Evolutionary conservation across 306 rosid species (phyloP).

Genomic region (Glycine soja): DNA sequence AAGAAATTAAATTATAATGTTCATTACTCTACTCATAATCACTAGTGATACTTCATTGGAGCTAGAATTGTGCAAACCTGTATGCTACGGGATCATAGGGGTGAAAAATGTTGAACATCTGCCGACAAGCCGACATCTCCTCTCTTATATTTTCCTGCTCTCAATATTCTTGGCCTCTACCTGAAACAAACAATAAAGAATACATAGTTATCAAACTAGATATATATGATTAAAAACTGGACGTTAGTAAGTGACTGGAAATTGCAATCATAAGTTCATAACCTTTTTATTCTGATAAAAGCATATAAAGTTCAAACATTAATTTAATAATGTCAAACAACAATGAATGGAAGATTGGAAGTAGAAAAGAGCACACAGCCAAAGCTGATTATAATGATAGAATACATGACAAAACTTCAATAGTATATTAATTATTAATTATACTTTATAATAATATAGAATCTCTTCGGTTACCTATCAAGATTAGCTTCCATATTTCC

Average conservation of each 20-base stretch:
- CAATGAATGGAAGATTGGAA: conserved; percentile 6
- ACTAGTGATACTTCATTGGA: conserved; percentile 19
- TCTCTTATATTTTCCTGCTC: too few relatives aligned
- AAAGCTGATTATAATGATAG: too few relatives aligned
- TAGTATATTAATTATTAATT: neutral
- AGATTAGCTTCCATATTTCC: neutral
- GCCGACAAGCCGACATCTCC: too few relatives aligned
- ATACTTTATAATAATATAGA: neutral
- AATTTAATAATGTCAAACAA: conserved; percentile 8
- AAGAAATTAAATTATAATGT: conserved; percentile 21
- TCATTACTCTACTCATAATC: neutral
- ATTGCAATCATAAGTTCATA: neutral
- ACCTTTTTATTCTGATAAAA: neutral
- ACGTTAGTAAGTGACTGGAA: conserved; percentile 9
- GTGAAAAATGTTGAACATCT: too few relatives aligned
- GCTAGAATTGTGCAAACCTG: conserved; percentile 63
- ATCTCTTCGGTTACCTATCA: neutral
- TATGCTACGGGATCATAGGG: too few relatives aligned
- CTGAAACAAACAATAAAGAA: conserved; percentile 54
- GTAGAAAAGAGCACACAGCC: neutral
- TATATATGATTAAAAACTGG: conserved; percentile 28
- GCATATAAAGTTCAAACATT: neutral
- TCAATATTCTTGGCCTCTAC: conserved; percentile 87
- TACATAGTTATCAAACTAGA: conserved; percentile 15
- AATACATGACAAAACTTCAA: neutral